Conservation (phyloP, 441 rosid species). For the Gossypium gossypioides region DNA sequence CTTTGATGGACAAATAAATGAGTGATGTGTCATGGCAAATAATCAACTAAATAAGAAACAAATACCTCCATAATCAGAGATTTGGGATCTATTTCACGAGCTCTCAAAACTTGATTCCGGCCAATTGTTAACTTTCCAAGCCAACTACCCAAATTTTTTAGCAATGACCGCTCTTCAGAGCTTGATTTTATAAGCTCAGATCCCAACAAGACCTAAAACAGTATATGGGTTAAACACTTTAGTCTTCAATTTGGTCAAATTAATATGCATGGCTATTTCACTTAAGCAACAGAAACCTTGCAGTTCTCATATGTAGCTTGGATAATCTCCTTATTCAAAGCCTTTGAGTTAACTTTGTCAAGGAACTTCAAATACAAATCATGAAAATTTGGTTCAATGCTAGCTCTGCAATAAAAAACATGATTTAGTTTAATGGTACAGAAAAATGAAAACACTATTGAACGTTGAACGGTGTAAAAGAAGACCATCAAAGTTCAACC, state of each 20-base stretch:
- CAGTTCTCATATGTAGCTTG: slow-evolving; percentile 95
- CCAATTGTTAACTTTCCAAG: slow-evolving; percentile 98
- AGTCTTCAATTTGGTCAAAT: neutral
- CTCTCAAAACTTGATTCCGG: slow-evolving; percentile 80
- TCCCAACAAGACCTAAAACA: slow-evolving; percentile 78
- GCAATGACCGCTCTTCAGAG: slow-evolving; percentile 89
- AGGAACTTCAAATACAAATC: slow-evolving; percentile 91
- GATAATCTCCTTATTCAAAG: slow-evolving; percentile 77
- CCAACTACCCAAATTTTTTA: slow-evolving; percentile 99
- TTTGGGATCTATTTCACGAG: slow-evolving; percentile 96
- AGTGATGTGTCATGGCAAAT: neutral
- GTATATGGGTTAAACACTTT: slow-evolving; percentile 9
- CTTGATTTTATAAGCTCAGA: slow-evolving; percentile 98
- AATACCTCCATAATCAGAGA: slow-evolving; percentile 89
- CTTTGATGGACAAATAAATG: neutral
- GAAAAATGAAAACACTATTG: neutral
- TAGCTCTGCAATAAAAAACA: slow-evolving; percentile 53
- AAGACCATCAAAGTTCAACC: slow-evolving; percentile 29
- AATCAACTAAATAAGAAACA: neutral
- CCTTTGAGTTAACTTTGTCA: slow-evolving; percentile 82
- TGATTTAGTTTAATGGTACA: slow-evolving; percentile 2
- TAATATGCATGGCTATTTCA: neutral
- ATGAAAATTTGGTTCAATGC: slow-evolving; percentile 98
- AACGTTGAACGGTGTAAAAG: neutral
- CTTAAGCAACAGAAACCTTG: slow-evolving; percentile 51